Evolutionary conservation across 345 rosid species (phyloP), one percentile per base, ranked within the genome.

Genomic region (Draba incana): DNA sequence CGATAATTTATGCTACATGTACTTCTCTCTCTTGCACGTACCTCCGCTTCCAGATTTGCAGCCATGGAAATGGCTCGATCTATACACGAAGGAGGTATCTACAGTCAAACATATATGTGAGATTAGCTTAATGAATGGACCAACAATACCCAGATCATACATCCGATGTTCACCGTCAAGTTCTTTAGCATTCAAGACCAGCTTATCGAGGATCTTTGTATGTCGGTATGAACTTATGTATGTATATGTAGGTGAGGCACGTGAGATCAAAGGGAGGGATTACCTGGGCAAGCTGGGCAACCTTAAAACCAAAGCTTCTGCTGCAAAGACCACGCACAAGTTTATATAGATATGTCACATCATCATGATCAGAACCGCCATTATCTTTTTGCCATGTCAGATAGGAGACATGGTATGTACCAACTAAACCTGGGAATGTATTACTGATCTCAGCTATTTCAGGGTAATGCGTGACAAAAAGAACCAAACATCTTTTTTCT

Each of bases 391-490:
- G 70, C 10, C 83, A 69, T 12, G 95, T 87, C 77, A 90, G 80
- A 80, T 88, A 93, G 3, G 96, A 93, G 65, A 90, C 98, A 68
- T 90, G 97, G 72, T 93, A 93, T 45, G 86, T 78, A 55, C 85
- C 92, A 33, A 80, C 88, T 15, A 84, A 81, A 59, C 79, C 80
- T 2, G 85, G 91, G 57, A 84, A 85, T 57, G 71, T 64, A 33
- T 53, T 78, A 72, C 60, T 81, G 33, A 90, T 79, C 31, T 87
- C 86, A 10, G 91, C 83, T 66, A 90, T 82, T 77, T 87, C 87
- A 5, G 97, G 94, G 80, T 93, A 90, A 81, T 90, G 98, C 11
- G 98, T 93, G 42, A 93, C 98, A 69, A 93, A 93, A 48, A 93
- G 96, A 76, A 81, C 86, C 84, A 84, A 62, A 82, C 96, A 82